A percentile compares a stretch with the other conserved stretches of the same genome.
phyloP scores from a whole-genome alignment of 2,329 filamentous ascomycete species.

The Pseudocercospora vitis region DNA sequence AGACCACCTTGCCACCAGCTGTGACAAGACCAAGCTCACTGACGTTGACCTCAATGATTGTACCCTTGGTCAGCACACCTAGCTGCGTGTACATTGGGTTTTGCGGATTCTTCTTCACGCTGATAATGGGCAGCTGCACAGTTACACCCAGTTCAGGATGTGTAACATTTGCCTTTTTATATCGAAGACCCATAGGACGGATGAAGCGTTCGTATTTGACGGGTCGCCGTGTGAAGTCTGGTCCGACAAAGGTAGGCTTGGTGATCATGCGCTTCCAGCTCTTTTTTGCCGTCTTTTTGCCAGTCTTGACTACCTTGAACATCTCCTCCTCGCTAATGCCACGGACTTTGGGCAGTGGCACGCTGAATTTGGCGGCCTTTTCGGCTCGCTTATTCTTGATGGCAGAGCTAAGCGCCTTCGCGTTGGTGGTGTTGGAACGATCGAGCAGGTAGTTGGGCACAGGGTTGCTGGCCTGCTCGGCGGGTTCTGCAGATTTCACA shows the following conservation, averaged over 20 bases:
- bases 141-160: constrained; percentile 83
- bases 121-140: constrained; percentile 68
- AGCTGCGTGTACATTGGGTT: constrained; percentile 90
- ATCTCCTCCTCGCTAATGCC: constrained; percentile 95
- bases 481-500: constrained; percentile 77
- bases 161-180: constrained; percentile 70
- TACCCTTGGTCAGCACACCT: constrained; percentile 84
- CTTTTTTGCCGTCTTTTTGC: constrained; percentile 91
- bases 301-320: constrained; percentile 95
- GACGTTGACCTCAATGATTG: constrained; percentile 87
- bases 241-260: constrained; percentile 83
- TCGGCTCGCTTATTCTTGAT: constrained; percentile 96
- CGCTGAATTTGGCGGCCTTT: constrained; percentile 89
- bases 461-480: constrained; percentile 76
- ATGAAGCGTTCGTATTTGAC: constrained; percentile 63
- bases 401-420: constrained; percentile 74
- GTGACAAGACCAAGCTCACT: constrained; percentile 89
- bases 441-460: constrained; percentile 93
- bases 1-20: constrained; percentile 86
- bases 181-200: constrained; percentile 69
- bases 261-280: constrained; percentile 69
- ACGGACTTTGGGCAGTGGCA: constrained; percentile 89
- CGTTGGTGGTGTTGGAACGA: constrained; percentile 66
- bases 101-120: constrained; percentile 81
- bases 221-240: constrained; percentile 83